Evolutionary conservation across 345 rosid genomes (phyloP).

Genomic region (Excoecaria agallocha): DNA sequence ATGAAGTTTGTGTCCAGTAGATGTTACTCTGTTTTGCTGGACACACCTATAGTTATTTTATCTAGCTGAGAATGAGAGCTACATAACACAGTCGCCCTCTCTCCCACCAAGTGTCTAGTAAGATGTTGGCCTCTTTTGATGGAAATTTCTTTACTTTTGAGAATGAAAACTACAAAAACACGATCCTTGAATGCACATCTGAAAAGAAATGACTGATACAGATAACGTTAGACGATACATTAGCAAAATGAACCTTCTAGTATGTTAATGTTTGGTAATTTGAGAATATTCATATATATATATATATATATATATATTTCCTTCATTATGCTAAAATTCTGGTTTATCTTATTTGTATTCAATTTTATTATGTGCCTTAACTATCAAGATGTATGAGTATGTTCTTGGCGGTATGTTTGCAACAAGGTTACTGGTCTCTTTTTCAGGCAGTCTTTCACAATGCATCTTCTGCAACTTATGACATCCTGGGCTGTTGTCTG

Average conservation of each 20-base stretch:
- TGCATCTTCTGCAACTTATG: slow-evolving; percentile 96
- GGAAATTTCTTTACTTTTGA: background rate
- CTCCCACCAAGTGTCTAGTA: no score
- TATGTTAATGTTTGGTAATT: slow-evolving; percentile 1
- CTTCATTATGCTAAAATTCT: background rate
- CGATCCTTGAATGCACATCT: background rate
- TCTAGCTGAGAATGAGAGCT: background rate
- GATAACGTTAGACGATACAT: background rate
- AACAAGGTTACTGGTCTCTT: no score
- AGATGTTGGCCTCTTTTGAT: background rate
- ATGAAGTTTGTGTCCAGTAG: background rate
- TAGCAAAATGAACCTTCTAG: background rate
- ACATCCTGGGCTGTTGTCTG: slow-evolving; percentile 99
- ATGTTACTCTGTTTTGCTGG: background rate
- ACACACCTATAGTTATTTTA: background rate
- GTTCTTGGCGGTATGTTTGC: no score
- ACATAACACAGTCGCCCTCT: background rate
- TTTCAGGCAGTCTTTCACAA: slow-evolving; percentile 94
- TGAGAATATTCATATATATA: background rate
- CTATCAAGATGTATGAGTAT: no score
- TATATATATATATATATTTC: no score
- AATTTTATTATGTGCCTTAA: no score
- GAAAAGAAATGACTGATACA: background rate
- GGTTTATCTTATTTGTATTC: no score
- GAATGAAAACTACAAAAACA: background rate